phyloP scores from a whole-genome alignment of 352 stramenopile genomes.

The Pythium utonaiense region DNA sequence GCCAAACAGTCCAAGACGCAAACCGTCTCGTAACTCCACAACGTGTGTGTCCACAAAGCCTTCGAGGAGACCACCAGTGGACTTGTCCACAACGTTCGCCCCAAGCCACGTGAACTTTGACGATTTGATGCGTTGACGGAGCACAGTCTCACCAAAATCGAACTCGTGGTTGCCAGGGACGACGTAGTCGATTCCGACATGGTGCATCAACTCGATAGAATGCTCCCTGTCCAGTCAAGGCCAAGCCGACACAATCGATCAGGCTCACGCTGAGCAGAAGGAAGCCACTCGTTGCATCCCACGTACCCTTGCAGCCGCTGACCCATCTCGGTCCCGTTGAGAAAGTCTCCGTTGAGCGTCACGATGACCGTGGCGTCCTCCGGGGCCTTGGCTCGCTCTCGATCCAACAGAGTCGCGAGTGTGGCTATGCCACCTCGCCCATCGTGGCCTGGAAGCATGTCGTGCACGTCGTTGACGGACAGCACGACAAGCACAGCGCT shows the following conservation, averaged over 20 bases:
- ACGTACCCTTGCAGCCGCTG: conserved; percentile 52
- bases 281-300: too few relatives aligned
- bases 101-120: conserved; percentile 71
- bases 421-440: conserved; percentile 51
- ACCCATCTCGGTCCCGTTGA: conserved; percentile 60
- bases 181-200: conserved; percentile 63
- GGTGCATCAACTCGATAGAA: conserved; percentile 74
- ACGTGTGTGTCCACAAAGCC: conserved; percentile 12
- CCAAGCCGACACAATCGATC: too few relatives aligned
- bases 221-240: conserved; percentile 61
- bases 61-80: conserved; percentile 31
- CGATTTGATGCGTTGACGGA: conserved; percentile 45
- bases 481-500: conserved; percentile 37
- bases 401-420: conserved; percentile 54
- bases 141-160: conserved; percentile 54
- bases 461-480: conserved; percentile 72
- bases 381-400: conserved; percentile 32
- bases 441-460: conserved; percentile 55
- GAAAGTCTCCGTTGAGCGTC: conserved; percentile 78
- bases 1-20: conserved; percentile 66
- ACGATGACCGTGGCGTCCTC: conserved; percentile 49
- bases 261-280: too few relatives aligned
- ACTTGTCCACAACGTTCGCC: conserved; percentile 49
- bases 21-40: conserved; percentile 25
- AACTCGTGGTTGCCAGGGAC: conserved; percentile 81